Percentiles rank a stretch among this genome's conserved stretches.
phyloP scores from a whole-genome alignment of 306 rosid species.

The Dryas alaskensis region DNA sequence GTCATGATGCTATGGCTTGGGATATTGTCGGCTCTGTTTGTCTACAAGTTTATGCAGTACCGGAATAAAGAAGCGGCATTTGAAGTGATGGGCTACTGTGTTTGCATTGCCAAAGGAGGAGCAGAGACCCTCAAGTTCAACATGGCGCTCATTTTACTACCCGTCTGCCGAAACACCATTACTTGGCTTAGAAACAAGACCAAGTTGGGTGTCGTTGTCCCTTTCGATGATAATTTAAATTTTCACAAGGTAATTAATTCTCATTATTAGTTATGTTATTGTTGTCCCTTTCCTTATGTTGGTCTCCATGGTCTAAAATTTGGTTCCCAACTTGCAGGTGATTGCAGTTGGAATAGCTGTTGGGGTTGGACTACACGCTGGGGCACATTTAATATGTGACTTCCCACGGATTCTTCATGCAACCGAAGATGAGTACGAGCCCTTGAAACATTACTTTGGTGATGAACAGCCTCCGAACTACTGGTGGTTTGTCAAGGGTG shows the following conservation, averaged over 20 bases:
- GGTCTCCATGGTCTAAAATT: background rate
- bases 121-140: conserved; percentile 63
- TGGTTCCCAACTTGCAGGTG: conserved; percentile 15
- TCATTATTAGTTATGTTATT: too few species aligned
- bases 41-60: conserved; percentile 55
- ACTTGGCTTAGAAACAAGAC: conserved; percentile 69
- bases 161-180: conserved; percentile 64
- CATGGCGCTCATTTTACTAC: conserved; percentile 56
- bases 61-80: conserved; percentile 32
- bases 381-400: conserved; percentile 51
- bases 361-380: conserved; percentile 50
- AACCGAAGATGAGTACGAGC: conserved; percentile 34
- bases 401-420: conserved; percentile 49
- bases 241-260: conserved; percentile 40
- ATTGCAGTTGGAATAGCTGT: conserved; percentile 35
- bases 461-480: conserved; percentile 41
- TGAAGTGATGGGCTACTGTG: conserved; percentile 54
- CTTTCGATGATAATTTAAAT: conserved; percentile 58
- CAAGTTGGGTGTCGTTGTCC: conserved; percentile 43
- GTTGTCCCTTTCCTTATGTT: background rate
- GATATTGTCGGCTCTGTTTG: conserved; percentile 33
- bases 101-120: conserved; percentile 58
- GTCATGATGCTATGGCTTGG: conserved; percentile 49
- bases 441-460: conserved; percentile 41
- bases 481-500: conserved; percentile 57